phyloP scores from a whole-genome alignment of 768 basidiomycete genomes.

The Boletus subparvulus region DNA sequence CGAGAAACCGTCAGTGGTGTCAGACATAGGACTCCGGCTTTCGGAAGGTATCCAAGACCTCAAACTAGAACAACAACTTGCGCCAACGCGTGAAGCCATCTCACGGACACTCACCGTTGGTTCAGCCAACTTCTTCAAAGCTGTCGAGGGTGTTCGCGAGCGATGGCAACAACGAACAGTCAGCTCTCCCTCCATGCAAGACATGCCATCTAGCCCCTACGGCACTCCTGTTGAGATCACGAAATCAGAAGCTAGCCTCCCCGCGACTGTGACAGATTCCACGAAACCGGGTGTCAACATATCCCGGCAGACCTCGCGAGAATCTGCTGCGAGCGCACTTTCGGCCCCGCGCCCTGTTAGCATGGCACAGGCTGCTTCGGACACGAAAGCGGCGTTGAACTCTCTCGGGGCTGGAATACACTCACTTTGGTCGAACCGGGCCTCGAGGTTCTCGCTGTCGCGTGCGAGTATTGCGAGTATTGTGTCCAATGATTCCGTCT shows the following conservation, averaged over 20 bases:
- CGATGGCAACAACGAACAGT: constrained; percentile 55
- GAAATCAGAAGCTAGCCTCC: constrained; percentile 26
- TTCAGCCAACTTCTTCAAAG: constrained; percentile 82
- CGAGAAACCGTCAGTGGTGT: constrained; percentile 83
- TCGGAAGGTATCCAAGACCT: constrained; percentile 94
- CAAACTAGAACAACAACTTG: constrained; percentile 90
- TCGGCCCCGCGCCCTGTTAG: constrained; percentile 25
- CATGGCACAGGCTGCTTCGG: constrained; percentile 33
- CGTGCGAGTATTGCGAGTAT: constrained; percentile 29
- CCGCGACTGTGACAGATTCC: constrained; percentile 10
- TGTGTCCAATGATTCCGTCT: constrained; percentile 22
- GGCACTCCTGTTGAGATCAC: constrained; percentile 30
- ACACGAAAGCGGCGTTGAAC: constrained; percentile 36
- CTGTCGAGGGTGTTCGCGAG: constrained; percentile 84
- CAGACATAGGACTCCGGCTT: constrained; percentile 89
- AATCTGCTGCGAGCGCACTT: constrained; percentile 18
- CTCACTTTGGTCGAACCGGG: constrained; percentile 45
- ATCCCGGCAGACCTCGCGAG: constrained; percentile 25
- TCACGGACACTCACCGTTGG: constrained; percentile 71
- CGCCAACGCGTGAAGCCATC: constrained; percentile 87
- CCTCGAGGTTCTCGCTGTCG: constrained; percentile 39
- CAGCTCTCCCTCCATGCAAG: constrained; percentile 27
- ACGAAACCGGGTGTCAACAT: constrained; percentile 15
- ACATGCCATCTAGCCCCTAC: constrained; percentile 17
- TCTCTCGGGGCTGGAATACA: constrained; percentile 48